Base-by-base conservation (phyloP, 495 filamentous ascomycete species). In the Podospora australis region DNA sequence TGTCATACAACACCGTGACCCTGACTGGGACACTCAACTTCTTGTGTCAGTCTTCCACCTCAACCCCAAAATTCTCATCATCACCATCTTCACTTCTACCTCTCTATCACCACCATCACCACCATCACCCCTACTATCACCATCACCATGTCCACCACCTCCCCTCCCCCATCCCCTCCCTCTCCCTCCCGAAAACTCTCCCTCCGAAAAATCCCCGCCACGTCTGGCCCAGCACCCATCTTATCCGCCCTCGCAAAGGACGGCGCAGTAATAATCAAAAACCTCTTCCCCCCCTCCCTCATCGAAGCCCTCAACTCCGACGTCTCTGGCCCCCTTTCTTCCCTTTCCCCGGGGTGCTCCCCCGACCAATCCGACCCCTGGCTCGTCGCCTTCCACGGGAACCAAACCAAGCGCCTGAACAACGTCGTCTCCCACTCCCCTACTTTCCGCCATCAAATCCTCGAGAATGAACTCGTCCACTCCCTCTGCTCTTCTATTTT, bases 211-310 rank as follows among this genome's bases (percentile, higher is more conserved):
- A 6, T 30, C 26, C 26, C 26, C 13, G 26, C 26, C 6, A 6
- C 26, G 6, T 30, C 26, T 6, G 44, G 49, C 32, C 22, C 17
- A 6, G 39, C 32, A 5, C 26, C 39, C 40, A 26, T 50, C 32
- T 39, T 50, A 16, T 17, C 21, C 10, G 48, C 48, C 28, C 48
- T 50, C 13, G 26, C 28, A 14, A 39, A 32, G 13, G 48, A 50
- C 32, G 48, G 48, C 14, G 48, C 48, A 7, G 48, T 50, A 17
- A 44, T 50, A 26, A 50, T 50, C 39, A 50, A 44, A 20, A 13
- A 28, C 28, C 48, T 50, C 16, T 50, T 50, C 29, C 17, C 48
- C 8, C 7, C n/a, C 8, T 25, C 32, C 4, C 38, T 32, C 22
- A 29, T 50, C 3, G 2, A 11, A 26, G 10, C 16, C 24, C 48